Conservation (phyloP, 768 basidiomycete species). For the Leccinellum albellum region DNA sequence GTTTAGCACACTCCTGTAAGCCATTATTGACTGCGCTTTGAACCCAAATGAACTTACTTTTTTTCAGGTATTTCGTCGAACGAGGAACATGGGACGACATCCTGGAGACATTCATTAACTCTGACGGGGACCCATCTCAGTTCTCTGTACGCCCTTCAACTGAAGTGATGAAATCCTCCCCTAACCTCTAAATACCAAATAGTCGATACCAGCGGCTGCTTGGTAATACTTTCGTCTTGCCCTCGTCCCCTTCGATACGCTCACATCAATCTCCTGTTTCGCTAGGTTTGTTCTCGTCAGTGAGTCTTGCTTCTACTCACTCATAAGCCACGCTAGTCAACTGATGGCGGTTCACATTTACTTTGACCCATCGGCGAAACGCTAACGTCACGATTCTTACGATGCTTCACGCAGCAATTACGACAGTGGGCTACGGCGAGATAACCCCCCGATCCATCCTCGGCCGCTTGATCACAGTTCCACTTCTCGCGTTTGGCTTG, state of each 20-base stretch:
- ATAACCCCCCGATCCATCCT: constrained; percentile 85
- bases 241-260: neutral
- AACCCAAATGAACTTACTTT: neutral
- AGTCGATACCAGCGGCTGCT: constrained; percentile 71
- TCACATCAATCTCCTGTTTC: neutral
- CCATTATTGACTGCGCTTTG: constrained; percentile 1
- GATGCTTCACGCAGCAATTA: constrained; percentile 56
- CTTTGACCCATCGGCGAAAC: neutral
- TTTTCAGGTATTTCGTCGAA: constrained; percentile 77
- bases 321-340: neutral
- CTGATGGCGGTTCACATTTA: neutral
- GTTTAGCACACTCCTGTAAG: constrained; percentile 81
- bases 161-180: neutral
- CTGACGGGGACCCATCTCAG: constrained; percentile 78
- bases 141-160: constrained; percentile 52
- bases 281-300: constrained; percentile 72
- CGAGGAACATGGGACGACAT: constrained; percentile 85
- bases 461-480: constrained; percentile 82
- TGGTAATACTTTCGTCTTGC: constrained; percentile 49
- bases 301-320: constrained; percentile 36
- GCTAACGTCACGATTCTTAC: neutral
- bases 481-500: constrained; percentile 82
- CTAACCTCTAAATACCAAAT: neutral
- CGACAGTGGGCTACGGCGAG: constrained; percentile 90
- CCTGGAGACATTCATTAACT: constrained; percentile 77